These are phyloP conservation scores for Candida manassasensis DNA, from an alignment of 805 yeast species.

Conservation along the genomic window DNA sequence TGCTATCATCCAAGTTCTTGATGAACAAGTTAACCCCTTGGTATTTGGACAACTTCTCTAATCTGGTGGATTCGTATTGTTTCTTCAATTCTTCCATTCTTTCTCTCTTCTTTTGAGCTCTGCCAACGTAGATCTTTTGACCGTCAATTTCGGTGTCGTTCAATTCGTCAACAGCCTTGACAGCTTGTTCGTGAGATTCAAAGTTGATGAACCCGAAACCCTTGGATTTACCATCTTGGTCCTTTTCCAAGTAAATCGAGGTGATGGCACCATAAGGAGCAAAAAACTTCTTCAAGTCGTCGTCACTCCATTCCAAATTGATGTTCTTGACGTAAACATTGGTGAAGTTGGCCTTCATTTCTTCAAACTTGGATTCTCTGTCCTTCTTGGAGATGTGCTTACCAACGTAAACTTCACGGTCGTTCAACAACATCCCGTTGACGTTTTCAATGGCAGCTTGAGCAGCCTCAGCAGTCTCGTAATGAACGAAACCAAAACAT, in stretches of 20 bases:
- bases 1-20: conserved; percentile 91
- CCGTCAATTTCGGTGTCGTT: conserved; percentile 84
- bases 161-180: conserved; percentile 85
- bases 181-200: conserved; percentile 83
- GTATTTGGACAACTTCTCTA: conserved; percentile 88
- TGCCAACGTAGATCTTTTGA: conserved; percentile 87
- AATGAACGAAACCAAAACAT: conserved; percentile 97
- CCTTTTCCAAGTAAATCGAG: conserved; percentile 75
- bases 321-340: conserved; percentile 94
- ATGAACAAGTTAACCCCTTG: conserved; percentile 97
- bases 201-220: conserved; percentile 96
- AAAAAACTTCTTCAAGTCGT: conserved; percentile 70
- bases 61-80: conserved; percentile 87
- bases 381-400: conserved; percentile 89
- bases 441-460: conserved; percentile 92
- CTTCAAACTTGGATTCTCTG: conserved; percentile 90
- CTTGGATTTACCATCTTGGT: conserved; percentile 81
- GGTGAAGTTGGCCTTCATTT: conserved; percentile 88
- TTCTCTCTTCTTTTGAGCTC: conserved; percentile 99
- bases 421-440: conserved; percentile 97
- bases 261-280: conserved; percentile 73
- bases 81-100: conserved; percentile 93
- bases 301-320: conserved; percentile 62
- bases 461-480: conserved; percentile 89
- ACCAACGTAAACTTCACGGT: conserved; percentile 92